Evolutionary conservation across 495 filamentous ascomycete species (phyloP).

Genomic region (Pyronema omphalodes): DNA sequence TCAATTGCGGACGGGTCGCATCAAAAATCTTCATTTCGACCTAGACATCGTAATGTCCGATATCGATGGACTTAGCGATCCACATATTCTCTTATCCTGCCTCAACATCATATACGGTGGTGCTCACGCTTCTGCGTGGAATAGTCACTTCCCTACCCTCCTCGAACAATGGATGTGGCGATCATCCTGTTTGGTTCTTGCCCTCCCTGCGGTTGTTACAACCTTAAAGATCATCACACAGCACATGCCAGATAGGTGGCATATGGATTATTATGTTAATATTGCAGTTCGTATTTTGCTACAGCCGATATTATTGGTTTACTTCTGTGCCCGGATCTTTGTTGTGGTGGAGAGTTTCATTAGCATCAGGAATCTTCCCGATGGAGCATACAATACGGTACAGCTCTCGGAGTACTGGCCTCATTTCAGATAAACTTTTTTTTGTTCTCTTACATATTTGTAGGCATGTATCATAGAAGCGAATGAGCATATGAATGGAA

Average conservation of each 20-base stretch:
- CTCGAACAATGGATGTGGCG: conserved; percentile 8
- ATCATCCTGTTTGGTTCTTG: background rate
- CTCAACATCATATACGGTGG: background rate
- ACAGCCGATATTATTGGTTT: background rate
- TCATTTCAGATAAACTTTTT: background rate
- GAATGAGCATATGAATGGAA: no score
- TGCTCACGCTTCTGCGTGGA: conserved; percentile 8
- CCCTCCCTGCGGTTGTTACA: background rate
- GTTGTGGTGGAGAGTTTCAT: conserved; percentile 7
- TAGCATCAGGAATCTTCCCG: conserved; percentile 1
- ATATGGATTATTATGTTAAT: conserved; percentile 1
- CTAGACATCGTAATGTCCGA: background rate
- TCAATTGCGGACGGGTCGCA: background rate
- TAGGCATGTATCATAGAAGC: no score
- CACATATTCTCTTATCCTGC: background rate
- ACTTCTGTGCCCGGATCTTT: conserved; percentile 2
- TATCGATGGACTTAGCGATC: background rate
- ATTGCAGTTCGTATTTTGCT: background rate
- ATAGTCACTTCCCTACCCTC: conserved; percentile 6
- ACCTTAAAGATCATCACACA: background rate
- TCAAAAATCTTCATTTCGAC: conserved; percentile 3
- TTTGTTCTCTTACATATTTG: no score
- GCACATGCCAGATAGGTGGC: background rate
- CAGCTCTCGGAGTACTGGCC: background rate
- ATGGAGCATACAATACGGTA: conserved; percentile 3